Evolutionary conservation across 257 asterid genomes (phyloP).

Genomic region (Jasminum sambac): DNA sequence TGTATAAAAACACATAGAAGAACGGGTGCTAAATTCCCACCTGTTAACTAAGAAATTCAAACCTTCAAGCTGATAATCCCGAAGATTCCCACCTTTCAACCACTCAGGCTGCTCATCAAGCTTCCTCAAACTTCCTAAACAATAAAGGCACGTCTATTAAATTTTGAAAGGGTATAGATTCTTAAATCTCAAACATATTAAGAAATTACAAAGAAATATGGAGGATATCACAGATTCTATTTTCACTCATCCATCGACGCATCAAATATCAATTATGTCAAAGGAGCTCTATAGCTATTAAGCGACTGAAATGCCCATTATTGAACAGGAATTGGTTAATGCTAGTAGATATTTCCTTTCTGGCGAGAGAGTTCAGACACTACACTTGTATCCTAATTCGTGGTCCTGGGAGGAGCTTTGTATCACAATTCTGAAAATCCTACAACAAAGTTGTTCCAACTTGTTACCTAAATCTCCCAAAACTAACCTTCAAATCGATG

Average conservation of each 20-base stretch:
- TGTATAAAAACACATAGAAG: too few relatives aligned
- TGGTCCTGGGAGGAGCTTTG: neutral
- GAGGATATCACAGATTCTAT: neutral
- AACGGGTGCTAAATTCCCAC: slow-evolving; percentile 54
- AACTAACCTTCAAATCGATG: neutral
- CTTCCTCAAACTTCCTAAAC: slow-evolving; percentile 90
- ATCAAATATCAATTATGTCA: slow-evolving; percentile 10
- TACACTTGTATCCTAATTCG: neutral
- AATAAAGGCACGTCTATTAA: slow-evolving; percentile 17
- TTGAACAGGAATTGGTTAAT: neutral
- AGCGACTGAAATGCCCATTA: slow-evolving; percentile 8
- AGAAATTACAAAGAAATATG: neutral
- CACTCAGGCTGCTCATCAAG: slow-evolving; percentile 99
- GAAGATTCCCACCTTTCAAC: slow-evolving; percentile 96
- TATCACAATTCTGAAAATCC: neutral
- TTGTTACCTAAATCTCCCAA: neutral
- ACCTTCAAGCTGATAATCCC: slow-evolving; percentile 99
- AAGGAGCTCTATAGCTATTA: neutral
- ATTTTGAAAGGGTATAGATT: slow-evolving; percentile 7
- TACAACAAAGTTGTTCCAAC: neutral
- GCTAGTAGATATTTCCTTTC: neutral
- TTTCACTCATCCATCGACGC: slow-evolving; percentile 3
- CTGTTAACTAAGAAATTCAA: slow-evolving; percentile 95
- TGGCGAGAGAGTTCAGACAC: neutral
- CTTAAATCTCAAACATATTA: neutral